Base-by-base conservation (phyloP, 495 filamentous ascomycete species). In the Beverwykella pulmonaria region DNA sequence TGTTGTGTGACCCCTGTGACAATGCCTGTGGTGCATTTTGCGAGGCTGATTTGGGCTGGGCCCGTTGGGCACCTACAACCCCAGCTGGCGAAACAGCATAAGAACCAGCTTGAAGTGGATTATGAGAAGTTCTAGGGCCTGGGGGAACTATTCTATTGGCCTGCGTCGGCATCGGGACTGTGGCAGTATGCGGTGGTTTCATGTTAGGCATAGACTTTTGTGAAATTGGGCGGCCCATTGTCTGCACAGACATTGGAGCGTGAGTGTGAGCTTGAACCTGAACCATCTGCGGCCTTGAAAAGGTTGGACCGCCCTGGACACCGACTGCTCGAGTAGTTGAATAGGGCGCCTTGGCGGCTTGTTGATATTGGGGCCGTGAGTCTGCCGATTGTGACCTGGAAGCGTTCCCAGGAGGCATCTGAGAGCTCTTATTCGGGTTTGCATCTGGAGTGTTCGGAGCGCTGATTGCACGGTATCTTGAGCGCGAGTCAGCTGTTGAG, bases 191-290 rank as follows among this genome's bases (percentile, higher is more conserved):
- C 17, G 39, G 17, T 44, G 39, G 39, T n/a, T 59, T 59, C 36
- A 48, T 14, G 25, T 59, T 48, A 15, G 56, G 56, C 56, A 59
- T 59, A 12, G 56, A 48, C 41, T 47, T 59, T 20, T 48, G 56
- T 1, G 56, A 36, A 44, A 44, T 44, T 2, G 32, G 32, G 19
- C 15, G 15, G 7, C 36, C 56, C 22, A 59, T 48, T 22, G 56
- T 15, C 20, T 27, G 56, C 3, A 8, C 22, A 29, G 56, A 41
- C 29, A 39, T 39, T 15, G 53, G 32, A 41, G 32, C 32, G 12
- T 30, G 36, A 9, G 53, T 30, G 14, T 15, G 36, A 9, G 53
- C 53, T 19, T 59, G 34, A 41, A 19, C 29, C 4, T 14, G 22
- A n/a, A 57, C 34, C 56, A 26, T 30, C n/a, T 48, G 56, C 15